Evolutionary conservation across 1,139 yeast genomes (phyloP).

Genomic region (Candida sojae): DNA sequence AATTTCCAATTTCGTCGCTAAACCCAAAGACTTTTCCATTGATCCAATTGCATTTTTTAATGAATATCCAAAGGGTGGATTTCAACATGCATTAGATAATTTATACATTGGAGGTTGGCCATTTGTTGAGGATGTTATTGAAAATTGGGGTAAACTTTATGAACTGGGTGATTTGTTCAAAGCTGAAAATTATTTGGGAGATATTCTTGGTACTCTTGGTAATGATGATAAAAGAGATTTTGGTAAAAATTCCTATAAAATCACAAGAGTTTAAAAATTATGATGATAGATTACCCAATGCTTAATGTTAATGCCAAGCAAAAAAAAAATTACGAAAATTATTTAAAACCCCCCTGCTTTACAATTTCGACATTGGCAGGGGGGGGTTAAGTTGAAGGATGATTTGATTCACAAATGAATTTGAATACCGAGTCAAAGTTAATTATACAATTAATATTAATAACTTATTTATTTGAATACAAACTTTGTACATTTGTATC

Average conservation of each 20-base stretch:
- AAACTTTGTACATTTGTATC: too few species aligned
- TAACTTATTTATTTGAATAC: too few species aligned
- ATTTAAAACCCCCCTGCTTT: too few species aligned
- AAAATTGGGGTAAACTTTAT: conserved; percentile 55
- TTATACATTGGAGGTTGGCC: conserved; percentile 58
- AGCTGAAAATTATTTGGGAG: conserved; percentile 61
- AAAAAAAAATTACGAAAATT: too few species aligned
- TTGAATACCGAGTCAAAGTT: too few species aligned
- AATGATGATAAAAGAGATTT: conserved; percentile 27
- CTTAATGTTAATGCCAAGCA: too few species aligned
- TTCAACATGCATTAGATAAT: conserved; percentile 50
- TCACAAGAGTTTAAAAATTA: conserved; percentile 12
- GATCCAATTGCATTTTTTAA: conserved; percentile 46
- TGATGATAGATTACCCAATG: too few species aligned
- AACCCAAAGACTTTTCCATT: conserved; percentile 51
- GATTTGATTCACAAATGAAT: too few species aligned
- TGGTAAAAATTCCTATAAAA: conserved; percentile 23
- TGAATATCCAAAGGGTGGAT: conserved; percentile 54
- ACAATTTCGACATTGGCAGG: too few species aligned
- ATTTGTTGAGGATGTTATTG: conserved; percentile 52
- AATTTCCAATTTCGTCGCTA: conserved; percentile 61
- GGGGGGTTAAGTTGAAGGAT: too few species aligned
- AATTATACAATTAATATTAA: too few species aligned
- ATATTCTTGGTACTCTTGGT: conserved; percentile 55
- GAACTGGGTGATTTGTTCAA: conserved; percentile 32